Base-by-base conservation (phyloP, 176 grass and related monocot genomes). In the sorghum (Sorghum bicolor) region DNA sequence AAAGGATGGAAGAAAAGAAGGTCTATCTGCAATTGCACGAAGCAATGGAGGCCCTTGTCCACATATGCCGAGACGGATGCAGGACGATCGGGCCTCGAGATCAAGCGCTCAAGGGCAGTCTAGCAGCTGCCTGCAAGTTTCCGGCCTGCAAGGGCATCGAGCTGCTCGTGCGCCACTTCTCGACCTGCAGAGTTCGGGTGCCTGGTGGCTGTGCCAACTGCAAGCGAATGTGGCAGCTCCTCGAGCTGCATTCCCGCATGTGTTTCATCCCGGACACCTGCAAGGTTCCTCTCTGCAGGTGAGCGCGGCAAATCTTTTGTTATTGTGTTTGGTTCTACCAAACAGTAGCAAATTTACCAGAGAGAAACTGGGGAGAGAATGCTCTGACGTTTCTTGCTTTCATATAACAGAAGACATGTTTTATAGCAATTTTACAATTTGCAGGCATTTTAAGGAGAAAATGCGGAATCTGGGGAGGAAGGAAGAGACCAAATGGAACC, bases 141-240 rank as follows among this genome's bases (percentile, higher is more conserved):
- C 90, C 88, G 3, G 94, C 90, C 1, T 97, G 94, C 85, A 94
- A 90, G 63, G 92, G 84, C 19, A 39, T 97, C 0, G 95, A 97
- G 61, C 29, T 86, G 26, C 84, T 97, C 1, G 90, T 97, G 63
- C 90, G 95, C 39, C 95, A 97, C 72, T 97, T 97, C 84, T 79
- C 88, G 0, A 53, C 17, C 15, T 94, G 92, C 86, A 93, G 64
- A 52, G 77, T 30, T 50, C 74, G 95, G 16, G 90, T 97, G 3
- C 90, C 92, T 1, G 90, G 95, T 67, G 95, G 95, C n/a, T 97
- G 95, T 7, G 78, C 79, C 1, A 90, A 82, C 65, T 97, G 95
- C 82, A 97, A 94, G 84, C 84, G 92, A 0, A 94, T 94, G 82
- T 97, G 95, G 95, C 95, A 97, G 79, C 84, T 97, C 50, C 90